A percentile compares a stretch with the other conserved stretches of the same genome.
These are phyloP conservation scores for Cytospora leucostoma DNA, from an alignment of 2,329 filamentous ascomycete species.

Conservation along the genomic window DNA sequence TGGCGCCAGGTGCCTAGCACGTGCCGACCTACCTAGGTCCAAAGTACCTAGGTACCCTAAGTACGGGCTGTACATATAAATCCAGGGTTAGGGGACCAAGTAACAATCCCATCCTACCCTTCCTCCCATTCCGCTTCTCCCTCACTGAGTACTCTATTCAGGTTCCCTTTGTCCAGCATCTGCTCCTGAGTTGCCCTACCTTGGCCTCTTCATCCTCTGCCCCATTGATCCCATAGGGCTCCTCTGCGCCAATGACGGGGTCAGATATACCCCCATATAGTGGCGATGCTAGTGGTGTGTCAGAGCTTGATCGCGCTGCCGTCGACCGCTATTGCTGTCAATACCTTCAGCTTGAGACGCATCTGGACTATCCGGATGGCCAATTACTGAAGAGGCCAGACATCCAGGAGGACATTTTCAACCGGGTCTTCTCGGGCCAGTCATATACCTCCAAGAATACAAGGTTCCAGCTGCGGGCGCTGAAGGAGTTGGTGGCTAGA, in stretches of 20 bases:
- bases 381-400: constrained; percentile 58
- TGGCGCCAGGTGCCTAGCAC: no score
- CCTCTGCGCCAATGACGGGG: neutral
- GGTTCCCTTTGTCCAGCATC: neutral
- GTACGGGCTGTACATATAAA: no score
- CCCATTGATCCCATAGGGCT: neutral
- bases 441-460: constrained; percentile 29
- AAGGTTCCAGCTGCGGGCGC: constrained; percentile 68
- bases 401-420: constrained; percentile 68
- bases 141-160: neutral
- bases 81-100: neutral
- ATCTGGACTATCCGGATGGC: constrained; percentile 64
- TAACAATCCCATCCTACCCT: neutral
- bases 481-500: constrained; percentile 70
- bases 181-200: no score
- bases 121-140: neutral
- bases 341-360: constrained; percentile 73
- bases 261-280: neutral
- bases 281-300: neutral
- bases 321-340: constrained; percentile 64
- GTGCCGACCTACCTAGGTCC: neutral
- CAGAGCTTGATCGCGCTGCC: constrained; percentile 21
- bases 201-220: neutral
- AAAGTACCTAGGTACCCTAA: neutral
- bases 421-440: constrained; percentile 59